Evolutionary conservation across 306 rosid species (phyloP).

Genomic region (Coriaria nepalensis): DNA sequence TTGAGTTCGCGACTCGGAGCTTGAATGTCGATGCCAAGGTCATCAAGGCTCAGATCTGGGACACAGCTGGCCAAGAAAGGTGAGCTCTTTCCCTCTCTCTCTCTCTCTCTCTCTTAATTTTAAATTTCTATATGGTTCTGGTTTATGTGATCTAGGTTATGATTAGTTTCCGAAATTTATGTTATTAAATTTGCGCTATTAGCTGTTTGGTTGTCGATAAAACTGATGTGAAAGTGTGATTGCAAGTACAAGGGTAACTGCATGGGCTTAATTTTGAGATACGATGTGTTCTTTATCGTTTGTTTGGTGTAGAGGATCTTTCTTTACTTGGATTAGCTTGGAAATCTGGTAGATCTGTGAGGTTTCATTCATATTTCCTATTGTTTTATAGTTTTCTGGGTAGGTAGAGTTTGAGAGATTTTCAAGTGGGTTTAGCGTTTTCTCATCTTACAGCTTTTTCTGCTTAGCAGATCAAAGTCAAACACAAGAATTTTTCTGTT

Average conservation of each 20-base stretch:
- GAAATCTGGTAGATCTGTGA: too few species aligned
- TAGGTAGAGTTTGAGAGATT: too few species aligned
- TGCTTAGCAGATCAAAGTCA: too few species aligned
- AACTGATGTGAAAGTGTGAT: not conserved
- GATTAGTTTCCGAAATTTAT: too few species aligned
- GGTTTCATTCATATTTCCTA: too few species aligned
- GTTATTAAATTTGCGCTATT: not conserved
- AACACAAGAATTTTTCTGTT: too few species aligned
- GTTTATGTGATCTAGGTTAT: slow-evolving; percentile 3
- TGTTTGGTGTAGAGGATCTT: not conserved
- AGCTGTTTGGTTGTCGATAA: slow-evolving; percentile 3
- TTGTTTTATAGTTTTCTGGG: too few species aligned
- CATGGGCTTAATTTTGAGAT: not conserved
- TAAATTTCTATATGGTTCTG: slow-evolving; percentile 1
- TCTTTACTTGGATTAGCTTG: too few species aligned
- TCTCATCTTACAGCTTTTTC: too few species aligned
- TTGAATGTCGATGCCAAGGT: slow-evolving; percentile 35
- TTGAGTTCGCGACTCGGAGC: slow-evolving; percentile 56
- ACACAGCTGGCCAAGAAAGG: slow-evolving; percentile 54
- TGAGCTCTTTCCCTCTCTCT: not conserved
- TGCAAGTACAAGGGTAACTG: not conserved
- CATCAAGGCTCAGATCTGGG: slow-evolving; percentile 56
- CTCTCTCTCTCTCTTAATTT: not conserved
- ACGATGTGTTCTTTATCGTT: not conserved
- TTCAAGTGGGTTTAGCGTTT: too few species aligned